Conservation (phyloP, 345 rosid species). For the Syzygium aromaticum region DNA sequence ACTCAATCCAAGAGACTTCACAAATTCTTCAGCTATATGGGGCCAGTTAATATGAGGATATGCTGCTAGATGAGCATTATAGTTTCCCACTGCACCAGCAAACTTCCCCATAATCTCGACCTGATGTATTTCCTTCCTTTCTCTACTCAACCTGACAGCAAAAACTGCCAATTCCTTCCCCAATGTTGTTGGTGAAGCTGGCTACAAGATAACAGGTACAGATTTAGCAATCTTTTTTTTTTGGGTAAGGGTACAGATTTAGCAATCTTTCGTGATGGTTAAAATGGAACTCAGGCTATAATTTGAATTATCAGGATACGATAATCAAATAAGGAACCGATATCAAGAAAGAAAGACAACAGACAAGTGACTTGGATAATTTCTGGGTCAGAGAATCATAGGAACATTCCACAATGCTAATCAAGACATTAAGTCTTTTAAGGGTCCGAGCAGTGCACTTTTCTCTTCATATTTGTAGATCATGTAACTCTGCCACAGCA, state of each 20-base stretch:
- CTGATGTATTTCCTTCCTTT: conserved; percentile 58
- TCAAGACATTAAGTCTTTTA: background rate
- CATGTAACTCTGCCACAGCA: background rate
- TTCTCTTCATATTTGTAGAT: background rate
- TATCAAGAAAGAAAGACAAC: background rate
- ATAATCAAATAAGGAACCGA: background rate
- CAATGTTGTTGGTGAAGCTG: conserved; percentile 91
- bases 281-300: background rate
- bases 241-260: background rate
- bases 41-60: conserved; percentile 77
- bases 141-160: conserved; percentile 74
- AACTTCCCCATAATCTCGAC: conserved; percentile 83
- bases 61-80: conserved; percentile 86
- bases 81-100: conserved; percentile 97
- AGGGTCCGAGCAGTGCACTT: background rate
- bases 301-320: background rate
- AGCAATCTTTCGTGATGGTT: background rate
- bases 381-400: background rate
- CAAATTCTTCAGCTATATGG: conserved; percentile 69
- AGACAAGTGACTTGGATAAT: background rate
- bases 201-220: conserved; percentile 28
- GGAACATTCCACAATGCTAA: background rate
- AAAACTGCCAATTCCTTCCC: conserved; percentile 98
- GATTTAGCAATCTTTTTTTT: background rate
- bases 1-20: conserved; percentile 67